These are phyloP conservation scores for Aureobasidium sp. DNA, from an alignment of 2,329 filamentous ascomycete species.

Conservation along the genomic window DNA sequence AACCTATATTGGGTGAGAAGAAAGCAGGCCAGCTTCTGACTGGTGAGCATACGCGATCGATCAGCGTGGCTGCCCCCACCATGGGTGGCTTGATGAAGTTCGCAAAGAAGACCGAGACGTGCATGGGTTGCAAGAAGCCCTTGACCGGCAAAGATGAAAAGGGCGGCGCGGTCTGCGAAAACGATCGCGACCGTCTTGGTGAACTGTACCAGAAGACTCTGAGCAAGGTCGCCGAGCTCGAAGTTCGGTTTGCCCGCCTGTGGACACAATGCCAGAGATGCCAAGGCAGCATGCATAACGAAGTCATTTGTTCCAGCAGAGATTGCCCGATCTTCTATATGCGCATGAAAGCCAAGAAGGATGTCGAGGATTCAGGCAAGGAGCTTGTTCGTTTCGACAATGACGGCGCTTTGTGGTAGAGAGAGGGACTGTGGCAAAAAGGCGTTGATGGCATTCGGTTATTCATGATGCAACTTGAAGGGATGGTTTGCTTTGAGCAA, in stretches of 20 bases:
- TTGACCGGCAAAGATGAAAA: slow-evolving; percentile 71
- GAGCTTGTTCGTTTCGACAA: slow-evolving; percentile 85
- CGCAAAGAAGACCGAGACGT: slow-evolving; percentile 93
- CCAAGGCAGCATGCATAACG: slow-evolving; percentile 95
- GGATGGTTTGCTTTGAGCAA: too few relatives aligned
- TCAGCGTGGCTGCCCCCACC: slow-evolving; percentile 83
- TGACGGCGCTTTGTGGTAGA: slow-evolving; percentile 65
- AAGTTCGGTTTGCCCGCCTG: slow-evolving; percentile 82
- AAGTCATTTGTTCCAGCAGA: slow-evolving; percentile 92
- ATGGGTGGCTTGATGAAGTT: slow-evolving; percentile 98
- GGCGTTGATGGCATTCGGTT: neutral
- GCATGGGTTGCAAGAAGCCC: slow-evolving; percentile 98
- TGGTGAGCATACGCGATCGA: slow-evolving; percentile 90
- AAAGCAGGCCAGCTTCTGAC: slow-evolving; percentile 80
- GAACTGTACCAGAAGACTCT: slow-evolving; percentile 92
- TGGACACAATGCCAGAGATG: slow-evolving; percentile 99
- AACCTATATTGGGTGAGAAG: slow-evolving; percentile 91
- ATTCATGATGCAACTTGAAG: too few relatives aligned
- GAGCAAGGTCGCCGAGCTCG: slow-evolving; percentile 80
- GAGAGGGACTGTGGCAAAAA: too few relatives aligned
- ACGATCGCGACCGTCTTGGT: slow-evolving; percentile 77
- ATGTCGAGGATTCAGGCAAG: slow-evolving; percentile 89
- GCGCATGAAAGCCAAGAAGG: slow-evolving; percentile 99
- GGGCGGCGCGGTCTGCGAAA: slow-evolving; percentile 76
- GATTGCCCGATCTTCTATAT: slow-evolving; percentile 99